phyloP scores from a whole-genome alignment of 306 rosid species.

The Elaeagnus macrophylla region DNA sequence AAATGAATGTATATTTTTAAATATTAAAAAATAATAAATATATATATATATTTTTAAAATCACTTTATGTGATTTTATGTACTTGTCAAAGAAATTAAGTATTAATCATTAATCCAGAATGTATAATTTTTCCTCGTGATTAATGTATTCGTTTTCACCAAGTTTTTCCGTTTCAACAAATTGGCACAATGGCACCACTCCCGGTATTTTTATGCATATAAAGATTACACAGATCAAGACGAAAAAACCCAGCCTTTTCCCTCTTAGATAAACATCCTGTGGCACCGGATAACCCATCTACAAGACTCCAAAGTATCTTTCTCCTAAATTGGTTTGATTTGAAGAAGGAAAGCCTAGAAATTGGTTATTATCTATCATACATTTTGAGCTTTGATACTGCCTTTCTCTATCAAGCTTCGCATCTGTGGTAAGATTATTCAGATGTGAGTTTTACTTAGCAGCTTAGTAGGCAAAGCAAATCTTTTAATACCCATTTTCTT shows the following conservation, averaged over 20 bases:
- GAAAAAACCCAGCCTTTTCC: constrained; percentile 2
- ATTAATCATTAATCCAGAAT: too few species aligned
- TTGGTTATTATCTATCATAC: background rate
- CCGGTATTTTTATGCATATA: background rate
- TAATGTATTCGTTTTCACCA: background rate
- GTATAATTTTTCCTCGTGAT: too few species aligned
- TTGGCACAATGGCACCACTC: background rate
- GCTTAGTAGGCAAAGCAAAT: constrained; percentile 1
- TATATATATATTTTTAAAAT: too few species aligned
- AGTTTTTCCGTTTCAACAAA: constrained; percentile 7
- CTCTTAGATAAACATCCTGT: constrained; percentile 27
- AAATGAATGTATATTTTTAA: too few species aligned
- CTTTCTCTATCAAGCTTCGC: constrained; percentile 10
- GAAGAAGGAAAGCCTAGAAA: constrained; percentile 7
- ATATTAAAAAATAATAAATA: too few species aligned
- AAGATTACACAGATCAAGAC: background rate
- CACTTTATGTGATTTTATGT: too few species aligned
- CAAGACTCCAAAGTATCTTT: constrained; percentile 22
- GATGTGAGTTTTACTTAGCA: constrained; percentile 16
- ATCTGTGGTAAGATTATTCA: constrained; percentile 7
- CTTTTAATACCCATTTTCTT: constrained; percentile 21
- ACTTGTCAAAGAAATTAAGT: too few species aligned
- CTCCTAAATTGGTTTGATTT: constrained; percentile 20
- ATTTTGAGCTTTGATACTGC: constrained; percentile 9
- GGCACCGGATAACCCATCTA: constrained; percentile 30